Base-by-base conservation (phyloP, 306 rosid genomes). In the Trifolium fragiferum region DNA sequence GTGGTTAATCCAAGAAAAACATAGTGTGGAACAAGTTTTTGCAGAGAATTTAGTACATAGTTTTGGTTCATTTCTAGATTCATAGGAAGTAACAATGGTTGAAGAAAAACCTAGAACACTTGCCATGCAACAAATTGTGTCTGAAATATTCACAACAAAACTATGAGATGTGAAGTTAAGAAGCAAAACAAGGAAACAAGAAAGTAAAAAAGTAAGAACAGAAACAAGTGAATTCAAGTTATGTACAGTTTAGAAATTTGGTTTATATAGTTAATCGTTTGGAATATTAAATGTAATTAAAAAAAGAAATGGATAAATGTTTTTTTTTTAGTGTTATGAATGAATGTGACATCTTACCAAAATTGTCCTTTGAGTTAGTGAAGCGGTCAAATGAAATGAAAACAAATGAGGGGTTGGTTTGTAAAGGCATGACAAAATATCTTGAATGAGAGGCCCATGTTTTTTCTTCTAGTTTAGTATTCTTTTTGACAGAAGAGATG, bases 91-190 rank as follows among this genome's bases (percentile, higher is more conserved):
- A 25, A 79, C 64, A 50, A 66, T 81, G 76, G 84, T 58, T 9
- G 94, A 86, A 74, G 78, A 78, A 76, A 87, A 41, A 78, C 80
- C 38, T 18, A 82, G 54, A 59, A 78, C 82, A 18, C 82, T 66
- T 63, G 96, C 93, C 98, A 93, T 90, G 84, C 75, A 57, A 57
- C 63, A 73, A 74, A 68, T 13, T 53, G 32, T 16, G 20, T 68
- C 33, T 7, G 18, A 25, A 66, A 33, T 73, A 72, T 55, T 71
- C 70, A 43, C 76, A 78, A 49, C 66, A 66, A 30, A 66, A 43
- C 6, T 20, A 33, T 21, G 68, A 19, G 62, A 78, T 8, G 10
- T 20, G 25, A 14, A 44, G 5, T 15, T 51, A 49, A 19, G 2
- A 1, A 13, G 58, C 19, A 15, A 14, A 59, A 3, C 41, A 58